Base-by-base conservation (phyloP, 805 yeast species). In the Wickerhamiella cacticola region DNA sequence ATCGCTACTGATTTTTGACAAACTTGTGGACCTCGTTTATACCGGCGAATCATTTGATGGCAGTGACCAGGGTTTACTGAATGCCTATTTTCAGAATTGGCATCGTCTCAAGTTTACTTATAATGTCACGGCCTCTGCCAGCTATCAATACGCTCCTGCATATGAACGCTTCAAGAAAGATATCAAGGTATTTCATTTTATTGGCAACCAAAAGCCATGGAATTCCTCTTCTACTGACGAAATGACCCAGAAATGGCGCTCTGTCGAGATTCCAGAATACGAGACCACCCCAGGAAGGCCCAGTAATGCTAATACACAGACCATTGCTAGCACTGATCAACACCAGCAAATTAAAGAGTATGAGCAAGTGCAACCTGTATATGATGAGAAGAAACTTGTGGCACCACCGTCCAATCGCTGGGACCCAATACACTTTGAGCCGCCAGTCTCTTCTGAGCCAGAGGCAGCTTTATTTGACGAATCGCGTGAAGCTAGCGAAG, bases 51-150 rank as follows among this genome's bases (percentile, higher is more conserved):
- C 78, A 1, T 83, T 85, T 56, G 96, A 87, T 63, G 95, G 95
- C 36, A 89, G 94, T 2, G 96, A 87, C 64, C 96, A 87, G 63
- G 96, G 96, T 10, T 68, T 87, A 31, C 68, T 87, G 53, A 87
- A 87, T 63, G 83, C 82, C 58, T 80, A 74, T 57, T 85, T 83
- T 60, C 55, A 50, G 15, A 56, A 59, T 2, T 88, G 96, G 96
- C 63, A 69, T 26, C 71, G 76, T 41, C 65, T 92, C 42, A 88
- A 96, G 1, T 89, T 88, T 56, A 56, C 76, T 41, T 89, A 78
- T 68, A 89, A 89, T 59, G 94, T 89, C 26, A 89, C 96, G 47
- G 72, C 76, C 29, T 34, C 50, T 13, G 62, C 73, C 6, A 70
- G 72, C 43, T 84, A 84, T 59, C 80, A 84, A 63, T 82, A 79